Conservation (phyloP, 441 rosid species). For the Brassica balearica region DNA sequence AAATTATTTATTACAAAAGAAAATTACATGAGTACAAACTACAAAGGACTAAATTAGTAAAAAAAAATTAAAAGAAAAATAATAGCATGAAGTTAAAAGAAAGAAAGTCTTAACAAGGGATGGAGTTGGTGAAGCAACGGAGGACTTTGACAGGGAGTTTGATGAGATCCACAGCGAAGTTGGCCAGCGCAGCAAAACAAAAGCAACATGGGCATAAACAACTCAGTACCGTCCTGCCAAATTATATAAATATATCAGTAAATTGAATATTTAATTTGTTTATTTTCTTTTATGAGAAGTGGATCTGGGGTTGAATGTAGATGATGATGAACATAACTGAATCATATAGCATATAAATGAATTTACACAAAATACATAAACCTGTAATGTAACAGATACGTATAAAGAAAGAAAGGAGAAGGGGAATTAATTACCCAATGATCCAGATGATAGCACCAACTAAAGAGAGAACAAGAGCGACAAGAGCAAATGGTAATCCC, state of each 20-base stretch:
- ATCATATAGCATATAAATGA: neutral
- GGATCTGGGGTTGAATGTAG: constrained; percentile 9
- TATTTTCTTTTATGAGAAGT: too few species aligned
- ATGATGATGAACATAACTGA: neutral
- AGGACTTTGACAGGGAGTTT: constrained; percentile 76
- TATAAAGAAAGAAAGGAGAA: neutral
- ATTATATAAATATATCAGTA: too few species aligned
- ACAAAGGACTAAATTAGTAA: neutral
- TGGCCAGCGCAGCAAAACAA: constrained; percentile 69
- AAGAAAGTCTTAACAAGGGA: constrained; percentile 61
- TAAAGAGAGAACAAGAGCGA: constrained; percentile 67
- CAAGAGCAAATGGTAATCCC: constrained; percentile 81
- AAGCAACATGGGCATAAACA: constrained; percentile 90
- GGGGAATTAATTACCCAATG: constrained; percentile 57
- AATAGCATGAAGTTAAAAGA: neutral
- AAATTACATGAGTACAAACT: neutral
- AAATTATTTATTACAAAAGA: neutral
- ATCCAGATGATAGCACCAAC: constrained; percentile 82
- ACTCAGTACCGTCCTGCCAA: constrained; percentile 69
- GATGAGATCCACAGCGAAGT: constrained; percentile 66
- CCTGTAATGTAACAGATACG: too few species aligned
- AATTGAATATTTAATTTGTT: too few species aligned
- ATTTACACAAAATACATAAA: neutral
- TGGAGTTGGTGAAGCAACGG: constrained; percentile 73
- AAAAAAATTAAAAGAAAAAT: neutral